Percentiles rank a stretch among this genome's conserved stretches.
Conservation (phyloP, 2,329 filamentous ascomycete species). For the Dendryphion nanum region DNA sequence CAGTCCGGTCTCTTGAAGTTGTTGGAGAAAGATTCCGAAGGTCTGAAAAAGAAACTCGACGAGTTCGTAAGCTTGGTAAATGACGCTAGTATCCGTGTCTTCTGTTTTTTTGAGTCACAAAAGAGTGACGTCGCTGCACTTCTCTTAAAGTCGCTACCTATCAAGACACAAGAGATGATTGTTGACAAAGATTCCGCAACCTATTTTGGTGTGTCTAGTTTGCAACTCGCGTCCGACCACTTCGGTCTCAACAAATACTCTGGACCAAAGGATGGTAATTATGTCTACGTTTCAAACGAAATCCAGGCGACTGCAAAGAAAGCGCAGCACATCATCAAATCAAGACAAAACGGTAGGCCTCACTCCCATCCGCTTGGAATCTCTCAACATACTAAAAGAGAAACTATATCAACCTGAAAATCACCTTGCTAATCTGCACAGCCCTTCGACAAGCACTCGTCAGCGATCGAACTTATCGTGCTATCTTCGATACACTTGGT, state of each 20-base stretch:
- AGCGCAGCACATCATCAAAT: constrained; percentile 20
- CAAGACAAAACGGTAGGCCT: constrained; percentile 12
- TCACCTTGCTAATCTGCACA: neutral
- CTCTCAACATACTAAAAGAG: no score
- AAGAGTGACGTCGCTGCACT: constrained; percentile 16
- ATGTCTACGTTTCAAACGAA: constrained; percentile 22
- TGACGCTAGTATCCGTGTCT: constrained; percentile 18
- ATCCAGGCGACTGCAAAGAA: constrained; percentile 18
- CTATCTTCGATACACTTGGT: constrained; percentile 15
- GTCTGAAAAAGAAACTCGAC: constrained; percentile 11
- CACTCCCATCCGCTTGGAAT: neutral
- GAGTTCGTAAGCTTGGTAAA: constrained; percentile 16
- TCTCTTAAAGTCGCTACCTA: constrained; percentile 11
- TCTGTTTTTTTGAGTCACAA: constrained; percentile 21
- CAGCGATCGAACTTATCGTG: constrained; percentile 14
- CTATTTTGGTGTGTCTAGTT: constrained; percentile 18
- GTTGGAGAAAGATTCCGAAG: constrained; percentile 17
- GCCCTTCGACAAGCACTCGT: constrained; percentile 15
- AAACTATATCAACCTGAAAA: neutral
- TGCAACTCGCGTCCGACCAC: constrained; percentile 26
- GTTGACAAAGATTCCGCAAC: constrained; percentile 27
- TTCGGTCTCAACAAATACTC: constrained; percentile 31
- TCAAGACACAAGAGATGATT: constrained; percentile 22
- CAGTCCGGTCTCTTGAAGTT: constrained; percentile 14
- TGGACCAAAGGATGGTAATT: constrained; percentile 25